These are phyloP conservation scores for Ceratocystis colombiana DNA, from an alignment of 2,329 filamentous ascomycete genomes.

Conservation along the genomic window DNA sequence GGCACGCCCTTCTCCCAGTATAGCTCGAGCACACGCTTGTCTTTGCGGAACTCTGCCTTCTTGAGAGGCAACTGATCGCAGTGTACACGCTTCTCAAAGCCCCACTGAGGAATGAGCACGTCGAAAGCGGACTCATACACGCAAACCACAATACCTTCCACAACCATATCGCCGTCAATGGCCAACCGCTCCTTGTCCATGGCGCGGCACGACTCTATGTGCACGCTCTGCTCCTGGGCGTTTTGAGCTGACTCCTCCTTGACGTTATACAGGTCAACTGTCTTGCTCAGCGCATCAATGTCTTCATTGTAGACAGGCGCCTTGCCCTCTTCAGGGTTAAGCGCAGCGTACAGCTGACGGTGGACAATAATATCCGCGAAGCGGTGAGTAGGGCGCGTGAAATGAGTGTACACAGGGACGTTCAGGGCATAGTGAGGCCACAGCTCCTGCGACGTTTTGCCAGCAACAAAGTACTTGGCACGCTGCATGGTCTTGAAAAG, in stretches of 20 bases:
- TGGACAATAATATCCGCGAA: conserved; percentile 95
- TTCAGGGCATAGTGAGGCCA: conserved; percentile 88
- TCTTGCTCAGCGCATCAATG: conserved; percentile 78
- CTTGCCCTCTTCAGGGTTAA: conserved; percentile 59
- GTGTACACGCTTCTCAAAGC: conserved; percentile 98
- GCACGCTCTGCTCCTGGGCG: conserved; percentile 95
- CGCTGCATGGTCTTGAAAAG: conserved; percentile 92
- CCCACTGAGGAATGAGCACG: conserved; percentile 93
- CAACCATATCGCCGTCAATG: conserved; percentile 80
- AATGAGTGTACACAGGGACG: conserved; percentile 89
- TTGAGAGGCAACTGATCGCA: conserved; percentile 95
- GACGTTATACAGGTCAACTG: conserved; percentile 89
- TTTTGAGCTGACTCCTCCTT: conserved; percentile 98
- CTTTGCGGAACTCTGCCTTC: conserved; percentile 99
- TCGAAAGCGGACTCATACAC: conserved; percentile 99
- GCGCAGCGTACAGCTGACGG: conserved; percentile 77
- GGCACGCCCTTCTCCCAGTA: conserved; percentile 99
- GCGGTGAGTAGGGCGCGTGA: conserved; percentile 86
- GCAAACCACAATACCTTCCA: conserved; percentile 89
- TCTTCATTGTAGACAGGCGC: conserved; percentile 62
- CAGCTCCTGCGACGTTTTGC: conserved; percentile 66
- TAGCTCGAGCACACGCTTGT: conserved; percentile 83
- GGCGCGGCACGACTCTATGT: conserved; percentile 90
- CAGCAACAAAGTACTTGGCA: conserved; percentile 85
- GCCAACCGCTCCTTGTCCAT: conserved; percentile 90